phyloP scores from a whole-genome alignment of 805 yeast genomes.

The Sungouiella blattae region DNA sequence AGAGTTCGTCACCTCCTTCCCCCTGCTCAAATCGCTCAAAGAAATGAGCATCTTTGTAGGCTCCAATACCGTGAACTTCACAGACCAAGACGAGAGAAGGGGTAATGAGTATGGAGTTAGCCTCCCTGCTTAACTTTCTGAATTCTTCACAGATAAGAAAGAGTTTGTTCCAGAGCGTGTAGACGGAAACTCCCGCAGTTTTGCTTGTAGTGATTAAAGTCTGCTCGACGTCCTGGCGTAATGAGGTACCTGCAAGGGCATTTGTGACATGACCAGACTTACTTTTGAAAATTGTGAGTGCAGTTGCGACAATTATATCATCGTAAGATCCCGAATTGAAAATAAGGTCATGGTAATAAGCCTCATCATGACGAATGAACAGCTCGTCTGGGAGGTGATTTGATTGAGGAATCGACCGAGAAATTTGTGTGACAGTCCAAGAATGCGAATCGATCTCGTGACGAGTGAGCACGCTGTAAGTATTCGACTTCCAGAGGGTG shows the following conservation, averaged over 20 bases:
- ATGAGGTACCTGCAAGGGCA: slow-evolving; percentile 6
- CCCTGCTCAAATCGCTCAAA: slow-evolving; percentile 23
- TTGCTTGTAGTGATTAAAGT: slow-evolving; percentile 8
- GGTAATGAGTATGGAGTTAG: slow-evolving; percentile 37
- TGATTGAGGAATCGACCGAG: slow-evolving; percentile 25
- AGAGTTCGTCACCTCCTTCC: slow-evolving; percentile 15
- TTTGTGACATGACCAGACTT: slow-evolving; percentile 27
- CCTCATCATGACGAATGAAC: slow-evolving; percentile 36
- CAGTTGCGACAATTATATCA: slow-evolving; percentile 46
- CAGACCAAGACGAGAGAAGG: slow-evolving; percentile 16
- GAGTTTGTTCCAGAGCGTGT: slow-evolving; percentile 63
- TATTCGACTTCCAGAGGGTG: slow-evolving; percentile 61
- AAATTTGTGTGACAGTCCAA: slow-evolving; percentile 1
- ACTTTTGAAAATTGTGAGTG: slow-evolving; percentile 47
- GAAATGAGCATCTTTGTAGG: slow-evolving; percentile 29
- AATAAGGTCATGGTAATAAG: slow-evolving; percentile 39
- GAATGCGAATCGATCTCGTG: slow-evolving; percentile 5
- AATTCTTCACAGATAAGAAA: slow-evolving; percentile 72
- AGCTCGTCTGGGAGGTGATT: slow-evolving; percentile 14
- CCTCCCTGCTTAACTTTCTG: slow-evolving; percentile 56
- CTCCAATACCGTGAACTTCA: slow-evolving; percentile 33
- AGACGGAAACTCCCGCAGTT: slow-evolving; percentile 26
- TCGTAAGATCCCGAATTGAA: slow-evolving; percentile 51
- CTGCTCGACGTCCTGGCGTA: slow-evolving; percentile 23
- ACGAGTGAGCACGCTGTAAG: slow-evolving; percentile 19